Conservation (phyloP, 139 green algal genomes). For the Chlorella sorokiniana region DNA sequence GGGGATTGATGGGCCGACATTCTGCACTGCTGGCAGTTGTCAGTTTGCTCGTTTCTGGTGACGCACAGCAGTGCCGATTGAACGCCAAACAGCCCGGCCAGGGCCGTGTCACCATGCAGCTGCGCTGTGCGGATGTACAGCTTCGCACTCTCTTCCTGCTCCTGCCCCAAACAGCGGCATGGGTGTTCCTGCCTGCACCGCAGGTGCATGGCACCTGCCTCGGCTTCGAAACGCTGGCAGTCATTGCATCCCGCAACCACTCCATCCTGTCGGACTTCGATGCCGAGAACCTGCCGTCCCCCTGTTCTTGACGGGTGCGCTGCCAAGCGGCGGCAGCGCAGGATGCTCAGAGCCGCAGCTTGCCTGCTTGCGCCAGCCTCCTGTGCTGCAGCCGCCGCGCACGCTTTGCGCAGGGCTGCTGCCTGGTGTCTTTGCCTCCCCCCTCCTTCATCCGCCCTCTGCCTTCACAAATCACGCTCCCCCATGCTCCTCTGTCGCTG, state of each 20-base stretch:
- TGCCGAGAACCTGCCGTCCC: conserved; percentile 69
- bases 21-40: background rate
- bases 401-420: conserved; percentile 54
- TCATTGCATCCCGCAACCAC: conserved; percentile 63
- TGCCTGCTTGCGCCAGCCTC: too few relatives aligned
- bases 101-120: too few relatives aligned
- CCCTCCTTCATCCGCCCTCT: background rate
- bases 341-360: too few relatives aligned
- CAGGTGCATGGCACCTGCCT: conserved; percentile 79
- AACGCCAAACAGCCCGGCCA: too few relatives aligned
- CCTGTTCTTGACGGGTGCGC: conserved; percentile 68
- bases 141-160: background rate
- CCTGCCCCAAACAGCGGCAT: background rate
- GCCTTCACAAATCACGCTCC: too few relatives aligned
- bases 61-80: too few relatives aligned
- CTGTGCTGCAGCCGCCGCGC: too few relatives aligned
- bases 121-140: background rate
- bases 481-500: background rate
- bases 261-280: conserved; percentile 63
- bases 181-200: background rate
- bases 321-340: conserved; percentile 22
- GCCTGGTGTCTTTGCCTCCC: too few relatives aligned
- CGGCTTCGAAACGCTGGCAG: conserved; percentile 75
- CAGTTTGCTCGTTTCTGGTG: background rate
- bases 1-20: background rate